Evolutionary conservation across 2,329 filamentous ascomycete species (phyloP).

Genomic region (Sporothrix mexicana): DNA sequence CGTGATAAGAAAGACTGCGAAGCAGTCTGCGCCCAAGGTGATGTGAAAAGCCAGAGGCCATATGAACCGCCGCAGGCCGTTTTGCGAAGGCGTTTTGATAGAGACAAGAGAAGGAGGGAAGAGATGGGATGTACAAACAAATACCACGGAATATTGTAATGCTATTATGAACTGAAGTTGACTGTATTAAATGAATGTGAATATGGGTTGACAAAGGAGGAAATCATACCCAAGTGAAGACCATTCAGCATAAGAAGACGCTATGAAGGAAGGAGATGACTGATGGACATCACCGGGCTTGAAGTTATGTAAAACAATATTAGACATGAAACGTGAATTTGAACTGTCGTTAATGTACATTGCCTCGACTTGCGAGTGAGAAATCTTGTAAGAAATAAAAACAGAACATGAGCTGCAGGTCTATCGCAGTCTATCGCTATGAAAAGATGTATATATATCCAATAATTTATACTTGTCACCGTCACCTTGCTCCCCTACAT

Average conservation of each 20-base stretch:
- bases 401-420: not conserved
- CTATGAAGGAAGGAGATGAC: no score
- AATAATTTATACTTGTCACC: not conserved
- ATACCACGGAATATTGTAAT: no score
- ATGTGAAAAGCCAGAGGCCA: not conserved
- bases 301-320: not conserved
- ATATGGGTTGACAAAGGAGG: not conserved
- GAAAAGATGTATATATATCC: not conserved
- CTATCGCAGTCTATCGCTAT: conserved; percentile 14
- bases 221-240: not conserved
- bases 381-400: not conserved
- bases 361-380: not conserved
- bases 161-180: not conserved
- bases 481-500: conserved; percentile 3
- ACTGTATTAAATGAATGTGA: not conserved
- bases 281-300: no score
- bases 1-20: conserved; percentile 38
- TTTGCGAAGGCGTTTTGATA: no score
- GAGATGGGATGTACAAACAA: not conserved
- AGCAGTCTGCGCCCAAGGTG: not conserved
- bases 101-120: not conserved
- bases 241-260: no score
- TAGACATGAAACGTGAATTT: not conserved
- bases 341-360: conserved; percentile 20
- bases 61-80: not conserved